Conservation (phyloP, 768 basidiomycete species). For the Candolleomyces efflorescens region DNA sequence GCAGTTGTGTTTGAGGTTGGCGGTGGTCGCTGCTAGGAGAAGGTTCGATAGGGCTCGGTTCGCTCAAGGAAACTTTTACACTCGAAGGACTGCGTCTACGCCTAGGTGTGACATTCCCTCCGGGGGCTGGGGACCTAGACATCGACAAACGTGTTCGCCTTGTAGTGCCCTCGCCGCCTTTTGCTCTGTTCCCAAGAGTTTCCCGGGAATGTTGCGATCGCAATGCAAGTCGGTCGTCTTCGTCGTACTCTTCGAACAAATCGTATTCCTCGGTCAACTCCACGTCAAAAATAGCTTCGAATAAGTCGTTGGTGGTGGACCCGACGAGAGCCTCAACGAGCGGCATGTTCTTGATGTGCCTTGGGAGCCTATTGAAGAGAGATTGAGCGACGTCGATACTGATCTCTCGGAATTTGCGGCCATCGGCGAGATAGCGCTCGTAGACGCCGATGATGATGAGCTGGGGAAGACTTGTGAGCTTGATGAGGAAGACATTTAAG, state of each 20-base stretch:
- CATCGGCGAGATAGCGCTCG: constrained; percentile 64
- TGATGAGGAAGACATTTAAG: constrained; percentile 82
- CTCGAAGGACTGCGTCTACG: constrained; percentile 1
- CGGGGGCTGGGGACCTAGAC: constrained; percentile 4
- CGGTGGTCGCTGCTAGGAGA: neutral
- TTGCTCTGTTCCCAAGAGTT: constrained; percentile 16
- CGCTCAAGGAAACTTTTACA: neutral
- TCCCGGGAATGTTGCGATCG: constrained; percentile 38
- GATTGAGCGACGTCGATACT: constrained; percentile 49
- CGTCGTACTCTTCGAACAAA: constrained; percentile 37
- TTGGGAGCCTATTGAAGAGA: constrained; percentile 62
- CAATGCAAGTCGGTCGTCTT: constrained; percentile 34
- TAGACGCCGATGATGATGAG: constrained; percentile 74
- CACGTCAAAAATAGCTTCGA: constrained; percentile 77
- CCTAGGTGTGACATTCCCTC: constrained; percentile 4
- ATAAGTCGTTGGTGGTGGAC: constrained; percentile 58
- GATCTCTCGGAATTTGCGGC: constrained; percentile 45
- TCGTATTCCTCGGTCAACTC: constrained; percentile 45
- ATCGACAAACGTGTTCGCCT: constrained; percentile 7
- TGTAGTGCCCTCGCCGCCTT: neutral
- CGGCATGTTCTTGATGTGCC: constrained; percentile 69
- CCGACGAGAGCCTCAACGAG: constrained; percentile 77
- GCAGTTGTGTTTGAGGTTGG: neutral
- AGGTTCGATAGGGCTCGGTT: constrained; percentile 7
- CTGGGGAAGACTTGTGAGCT: constrained; percentile 76